These are phyloP conservation scores for Dendrocalamus sinicus DNA, from an alignment of 176 grass and related monocot genomes.

Conservation along the genomic window DNA sequence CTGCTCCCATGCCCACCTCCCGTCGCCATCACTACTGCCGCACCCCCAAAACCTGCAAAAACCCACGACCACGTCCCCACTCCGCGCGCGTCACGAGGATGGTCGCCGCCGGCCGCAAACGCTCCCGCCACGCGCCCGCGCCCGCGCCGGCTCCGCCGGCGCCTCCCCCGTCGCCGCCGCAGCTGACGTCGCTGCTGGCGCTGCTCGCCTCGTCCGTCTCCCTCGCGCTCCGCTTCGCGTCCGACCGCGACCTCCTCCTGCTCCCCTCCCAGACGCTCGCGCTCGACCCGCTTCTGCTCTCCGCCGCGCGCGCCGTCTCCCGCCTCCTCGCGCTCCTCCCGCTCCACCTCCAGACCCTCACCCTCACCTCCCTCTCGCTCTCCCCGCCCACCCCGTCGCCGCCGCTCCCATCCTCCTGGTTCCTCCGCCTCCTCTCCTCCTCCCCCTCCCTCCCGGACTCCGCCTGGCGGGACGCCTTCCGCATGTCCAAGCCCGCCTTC, in stretches of 20 bases:
- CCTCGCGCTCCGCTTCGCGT: constrained; percentile 50
- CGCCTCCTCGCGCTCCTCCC: constrained; percentile 65
- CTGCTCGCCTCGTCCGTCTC: constrained; percentile 57
- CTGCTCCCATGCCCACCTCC: constrained; percentile 21
- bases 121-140: constrained; percentile 35
- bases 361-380: constrained; percentile 67
- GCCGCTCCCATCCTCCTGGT: constrained; percentile 64
- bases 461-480: constrained; percentile 72
- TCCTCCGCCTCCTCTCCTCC: constrained; percentile 75
- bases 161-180: constrained; percentile 23
- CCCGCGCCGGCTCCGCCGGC: not conserved
- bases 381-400: constrained; percentile 51
- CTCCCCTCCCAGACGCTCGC: constrained; percentile 45
- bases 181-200: constrained; percentile 57
- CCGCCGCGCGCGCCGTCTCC: constrained; percentile 48
- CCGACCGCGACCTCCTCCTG: constrained; percentile 49
- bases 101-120: constrained; percentile 42
- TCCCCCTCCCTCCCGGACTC: constrained; percentile 42
- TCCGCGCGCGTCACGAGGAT: constrained; percentile 27
- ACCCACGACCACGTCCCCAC: not conserved
- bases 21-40: constrained; percentile 33
- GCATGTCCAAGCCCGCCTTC: constrained; percentile 72
- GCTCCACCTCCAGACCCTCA: constrained; percentile 62
- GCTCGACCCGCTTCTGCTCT: constrained; percentile 54
- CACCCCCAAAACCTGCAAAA: constrained; percentile 28